Conservation (phyloP, 2,329 filamentous ascomycete genomes). For the Talaromyces islandicus region DNA sequence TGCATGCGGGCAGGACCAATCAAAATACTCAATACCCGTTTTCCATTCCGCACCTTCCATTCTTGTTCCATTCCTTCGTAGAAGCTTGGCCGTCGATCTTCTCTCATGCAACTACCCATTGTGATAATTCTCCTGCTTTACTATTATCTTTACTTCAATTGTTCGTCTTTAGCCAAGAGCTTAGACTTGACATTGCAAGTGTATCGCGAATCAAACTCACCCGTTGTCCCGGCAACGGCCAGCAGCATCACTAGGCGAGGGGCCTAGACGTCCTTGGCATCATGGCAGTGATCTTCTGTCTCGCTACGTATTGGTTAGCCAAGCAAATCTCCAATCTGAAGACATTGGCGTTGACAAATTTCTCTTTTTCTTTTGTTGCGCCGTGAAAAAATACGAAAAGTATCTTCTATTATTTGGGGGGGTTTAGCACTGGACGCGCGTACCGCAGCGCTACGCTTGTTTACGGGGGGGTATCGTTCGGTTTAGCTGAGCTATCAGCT, state of each 20-base stretch:
- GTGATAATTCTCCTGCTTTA: neutral
- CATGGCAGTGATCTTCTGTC: neutral
- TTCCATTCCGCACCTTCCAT: neutral
- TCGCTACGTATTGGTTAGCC: neutral
- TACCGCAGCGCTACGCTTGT: neutral
- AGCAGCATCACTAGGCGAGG: neutral
- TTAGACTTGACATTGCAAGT: neutral
- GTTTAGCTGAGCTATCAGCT: neutral
- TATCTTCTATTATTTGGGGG: neutral
- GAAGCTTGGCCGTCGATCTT: constrained; percentile 1
- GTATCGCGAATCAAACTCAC: neutral
- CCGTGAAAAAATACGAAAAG: neutral
- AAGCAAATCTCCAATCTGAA: neutral
- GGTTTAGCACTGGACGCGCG: neutral
- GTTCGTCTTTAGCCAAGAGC: neutral
- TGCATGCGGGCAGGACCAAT: neutral
- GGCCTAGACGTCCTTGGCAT: neutral
- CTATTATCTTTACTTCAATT: neutral
- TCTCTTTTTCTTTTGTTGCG: neutral
- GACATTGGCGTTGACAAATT: neutral
- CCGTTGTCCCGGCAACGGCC: neutral
- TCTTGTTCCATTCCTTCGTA: neutral
- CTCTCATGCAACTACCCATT: neutral
- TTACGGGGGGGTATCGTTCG: neutral
- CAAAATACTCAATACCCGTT: neutral